phyloP scores from a whole-genome alignment of 176 grass and related monocot species.

The Carex littledalei region DNA sequence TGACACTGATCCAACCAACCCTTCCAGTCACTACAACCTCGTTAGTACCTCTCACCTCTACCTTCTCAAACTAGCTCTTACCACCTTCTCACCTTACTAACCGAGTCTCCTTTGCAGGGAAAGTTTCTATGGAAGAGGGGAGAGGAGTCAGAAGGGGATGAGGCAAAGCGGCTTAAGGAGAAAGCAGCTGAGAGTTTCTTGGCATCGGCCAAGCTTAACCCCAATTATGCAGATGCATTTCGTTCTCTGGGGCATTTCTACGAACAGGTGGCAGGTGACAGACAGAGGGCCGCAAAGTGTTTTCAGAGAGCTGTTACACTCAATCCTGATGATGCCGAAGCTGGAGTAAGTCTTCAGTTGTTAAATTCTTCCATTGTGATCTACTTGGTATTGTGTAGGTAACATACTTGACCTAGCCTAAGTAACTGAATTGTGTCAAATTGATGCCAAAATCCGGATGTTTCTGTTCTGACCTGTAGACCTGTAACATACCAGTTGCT shows the following conservation, averaged over 20 bases:
- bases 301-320: constrained; percentile 66
- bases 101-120: constrained; percentile 29
- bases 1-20: constrained; percentile 44
- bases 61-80: neutral
- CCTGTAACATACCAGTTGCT: neutral
- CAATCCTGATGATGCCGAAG: constrained; percentile 53
- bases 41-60: constrained; percentile 4
- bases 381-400: neutral
- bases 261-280: constrained; percentile 25
- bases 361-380: neutral
- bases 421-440: neutral
- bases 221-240: constrained; percentile 57
- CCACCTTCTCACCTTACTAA: neutral
- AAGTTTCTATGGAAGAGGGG: constrained; percentile 55
- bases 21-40: constrained; percentile 53
- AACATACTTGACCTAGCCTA: neutral
- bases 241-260: constrained; percentile 76
- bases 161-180: constrained; percentile 30
- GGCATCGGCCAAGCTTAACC: constrained; percentile 76
- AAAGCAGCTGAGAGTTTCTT: constrained; percentile 71
- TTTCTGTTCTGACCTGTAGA: neutral
- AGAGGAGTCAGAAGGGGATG: constrained; percentile 35
- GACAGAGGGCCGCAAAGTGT: constrained; percentile 66
- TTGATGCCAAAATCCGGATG: neutral
- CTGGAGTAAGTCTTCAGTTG: constrained; percentile 47